phyloP scores from a whole-genome alignment of 306 rosid genomes.

The Quercus variabilis region DNA sequence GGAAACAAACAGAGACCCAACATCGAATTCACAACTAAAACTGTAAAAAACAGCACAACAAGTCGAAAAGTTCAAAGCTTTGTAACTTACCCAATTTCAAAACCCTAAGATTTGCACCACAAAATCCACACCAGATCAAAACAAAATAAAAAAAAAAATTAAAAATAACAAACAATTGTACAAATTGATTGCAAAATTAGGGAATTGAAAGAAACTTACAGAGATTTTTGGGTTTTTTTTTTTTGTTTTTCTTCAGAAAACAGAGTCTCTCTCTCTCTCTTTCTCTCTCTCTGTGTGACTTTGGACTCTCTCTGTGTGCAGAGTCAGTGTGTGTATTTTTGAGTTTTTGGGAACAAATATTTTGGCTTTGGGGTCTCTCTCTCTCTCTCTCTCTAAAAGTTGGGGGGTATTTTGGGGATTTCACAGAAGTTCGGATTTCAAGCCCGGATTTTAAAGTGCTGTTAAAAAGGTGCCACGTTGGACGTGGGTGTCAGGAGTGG shows the following conservation, averaged over 20 bases:
- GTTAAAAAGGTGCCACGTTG: constrained; percentile 58
- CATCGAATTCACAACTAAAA: neutral
- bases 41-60: constrained; percentile 6
- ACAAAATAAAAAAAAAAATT: neutral
- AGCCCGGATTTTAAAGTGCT: constrained; percentile 71
- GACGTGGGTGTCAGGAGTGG: constrained; percentile 29
- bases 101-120: constrained; percentile 49
- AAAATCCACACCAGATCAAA: constrained; percentile 10
- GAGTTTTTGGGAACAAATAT: constrained; percentile 12
- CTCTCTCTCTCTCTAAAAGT: neutral
- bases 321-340: neutral
- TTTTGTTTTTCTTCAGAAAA: constrained; percentile 2
- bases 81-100: neutral
- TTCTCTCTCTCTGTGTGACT: too few species aligned
- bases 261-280: constrained; percentile 28
- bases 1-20: constrained; percentile 7
- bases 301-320: constrained; percentile 10
- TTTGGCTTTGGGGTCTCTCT: neutral
- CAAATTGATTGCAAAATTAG: neutral
- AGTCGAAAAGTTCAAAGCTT: constrained; percentile 1
- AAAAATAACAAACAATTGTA: neutral
- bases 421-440: constrained; percentile 59
- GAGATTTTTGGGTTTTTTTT: constrained; percentile 15
- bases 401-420: constrained; percentile 21
- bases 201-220: constrained; percentile 33